Evolutionary conservation across 177 flowering plant genomes (phyloP), one percentile per base, ranked within the genome.

Genomic region (Tripterygium wilfordii): DNA sequence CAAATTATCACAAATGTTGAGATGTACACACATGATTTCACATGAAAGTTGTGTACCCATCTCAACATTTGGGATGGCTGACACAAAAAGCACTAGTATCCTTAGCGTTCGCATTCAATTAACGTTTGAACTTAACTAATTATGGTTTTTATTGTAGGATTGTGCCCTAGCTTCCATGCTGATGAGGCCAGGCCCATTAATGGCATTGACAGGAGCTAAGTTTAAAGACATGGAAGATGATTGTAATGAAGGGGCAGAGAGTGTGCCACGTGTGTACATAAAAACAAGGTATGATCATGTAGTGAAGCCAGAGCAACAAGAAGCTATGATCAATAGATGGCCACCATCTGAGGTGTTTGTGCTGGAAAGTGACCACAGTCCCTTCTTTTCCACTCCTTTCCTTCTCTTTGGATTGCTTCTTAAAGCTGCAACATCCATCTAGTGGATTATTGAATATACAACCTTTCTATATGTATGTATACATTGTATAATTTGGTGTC

Each of bases 361-460:
- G 16, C 8, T 89, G 54, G 88, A 89, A 1, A 65, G 69, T 50
- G 97, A 89, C 39, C 97, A 89, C 52, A 75, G 84, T 66, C 95
- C 95, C 8, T 75, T 75, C 23, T 89, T 89, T 66, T 85, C 97
- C 5, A 33, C 67, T 33, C 85, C 95, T 0, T 63, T 63, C 25
- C 10, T 62, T 32, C 82, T 89, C 45, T 72, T 68, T 27, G 79
- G 78, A 15, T 50, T 78, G 46, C 75, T 89, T 1, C 28, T 83
- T 21, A 71, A 77, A 51, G 84, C 82, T 31, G 63, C 64, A 3
- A 40, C 62, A 48, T 61, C 62, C 8, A 10, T 26, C 8, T 53
- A 53, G 3, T 39, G 26, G n/a, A n/a, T n/a, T n/a, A n/a, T n/a
- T n/a, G n/a, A n/a, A n/a, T n/a, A n/a, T n/a, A n/a, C n/a, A n/a